Percentiles rank a stretch among this genome's conserved stretches.
These are phyloP conservation scores for Mycena amicta DNA, from an alignment of 768 basidiomycete genomes.

Conservation along the genomic window DNA sequence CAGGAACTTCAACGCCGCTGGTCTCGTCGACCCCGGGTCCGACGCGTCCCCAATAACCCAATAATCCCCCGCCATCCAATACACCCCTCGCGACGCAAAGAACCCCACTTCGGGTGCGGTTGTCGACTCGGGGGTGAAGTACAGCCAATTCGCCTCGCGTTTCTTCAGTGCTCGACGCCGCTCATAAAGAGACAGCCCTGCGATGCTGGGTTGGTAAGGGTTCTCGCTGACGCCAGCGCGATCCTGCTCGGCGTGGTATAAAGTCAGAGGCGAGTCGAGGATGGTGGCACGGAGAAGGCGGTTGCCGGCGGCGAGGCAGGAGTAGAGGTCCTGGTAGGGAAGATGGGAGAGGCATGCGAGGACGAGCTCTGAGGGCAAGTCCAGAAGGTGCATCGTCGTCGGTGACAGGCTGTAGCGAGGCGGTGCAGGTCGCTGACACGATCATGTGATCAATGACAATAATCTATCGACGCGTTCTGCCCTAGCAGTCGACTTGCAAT, in stretches of 20 bases:
- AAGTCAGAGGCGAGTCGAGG: conserved; percentile 10
- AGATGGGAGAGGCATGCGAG: conserved; percentile 5
- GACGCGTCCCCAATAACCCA: conserved; percentile 1
- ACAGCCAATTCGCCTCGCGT: background rate
- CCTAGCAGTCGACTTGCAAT: no score
- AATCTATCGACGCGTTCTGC: no score
- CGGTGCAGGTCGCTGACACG: background rate
- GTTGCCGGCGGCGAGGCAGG: background rate
- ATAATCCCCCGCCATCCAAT: background rate
- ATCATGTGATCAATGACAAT: no score
- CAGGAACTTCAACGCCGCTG: background rate
- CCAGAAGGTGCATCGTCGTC: background rate
- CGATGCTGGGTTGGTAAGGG: background rate
- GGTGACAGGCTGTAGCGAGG: background rate
- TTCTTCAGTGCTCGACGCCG: background rate
- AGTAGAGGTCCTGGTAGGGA: background rate
- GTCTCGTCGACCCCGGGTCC: background rate
- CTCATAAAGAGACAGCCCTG: background rate
- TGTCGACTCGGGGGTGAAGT: background rate
- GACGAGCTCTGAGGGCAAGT: conserved; percentile 3
- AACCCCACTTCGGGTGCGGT: background rate
- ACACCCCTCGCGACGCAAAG: background rate
- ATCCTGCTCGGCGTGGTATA: conserved; percentile 14
- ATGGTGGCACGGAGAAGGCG: conserved; percentile 5
- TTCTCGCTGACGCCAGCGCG: conserved; percentile 24